A percentile compares a stretch with the other conserved stretches of the same genome.
These are phyloP conservation scores for Leccinum subgranulosum DNA, from an alignment of 768 basidiomycete genomes.

Conservation along the genomic window DNA sequence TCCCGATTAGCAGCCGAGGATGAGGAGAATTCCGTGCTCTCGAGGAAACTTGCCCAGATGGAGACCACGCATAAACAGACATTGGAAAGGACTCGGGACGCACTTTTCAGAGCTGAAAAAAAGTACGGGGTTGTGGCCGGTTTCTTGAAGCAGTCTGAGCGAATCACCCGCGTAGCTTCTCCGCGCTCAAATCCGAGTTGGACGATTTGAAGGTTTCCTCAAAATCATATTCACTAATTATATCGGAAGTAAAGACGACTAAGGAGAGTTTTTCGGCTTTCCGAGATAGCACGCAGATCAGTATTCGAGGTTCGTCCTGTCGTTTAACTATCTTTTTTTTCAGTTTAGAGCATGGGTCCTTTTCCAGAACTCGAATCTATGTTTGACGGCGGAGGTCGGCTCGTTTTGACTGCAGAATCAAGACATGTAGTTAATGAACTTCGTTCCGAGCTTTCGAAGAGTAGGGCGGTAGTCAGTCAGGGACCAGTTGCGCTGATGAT, in stretches of 20 bases:
- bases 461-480: conserved; percentile 20
- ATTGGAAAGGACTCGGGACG: conserved; percentile 16
- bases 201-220: conserved; percentile 26
- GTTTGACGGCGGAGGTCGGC: conserved; percentile 25
- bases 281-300: conserved; percentile 16
- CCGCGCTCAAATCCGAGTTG: conserved; percentile 28
- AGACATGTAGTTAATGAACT: conserved; percentile 33
- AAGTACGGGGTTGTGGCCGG: conserved; percentile 11
- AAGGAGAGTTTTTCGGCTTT: conserved; percentile 26
- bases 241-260: conserved; percentile 24
- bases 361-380: conserved; percentile 28
- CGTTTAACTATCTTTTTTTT: not conserved
- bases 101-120: conserved; percentile 13
- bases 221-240: conserved; percentile 18
- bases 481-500: not conserved
- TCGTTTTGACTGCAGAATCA: conserved; percentile 25
- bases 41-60: conserved; percentile 10
- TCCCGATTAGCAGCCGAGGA: conserved; percentile 16
- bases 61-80: conserved; percentile 14
- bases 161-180: conserved; percentile 20
- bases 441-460: conserved; percentile 33
- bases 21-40: conserved; percentile 11
- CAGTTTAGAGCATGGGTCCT: not conserved
- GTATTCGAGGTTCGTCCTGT: conserved; percentile 27
- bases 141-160: not conserved